Conservation (phyloP, 2,329 filamentous ascomycete genomes). For the Monilinia fructicola region DNA sequence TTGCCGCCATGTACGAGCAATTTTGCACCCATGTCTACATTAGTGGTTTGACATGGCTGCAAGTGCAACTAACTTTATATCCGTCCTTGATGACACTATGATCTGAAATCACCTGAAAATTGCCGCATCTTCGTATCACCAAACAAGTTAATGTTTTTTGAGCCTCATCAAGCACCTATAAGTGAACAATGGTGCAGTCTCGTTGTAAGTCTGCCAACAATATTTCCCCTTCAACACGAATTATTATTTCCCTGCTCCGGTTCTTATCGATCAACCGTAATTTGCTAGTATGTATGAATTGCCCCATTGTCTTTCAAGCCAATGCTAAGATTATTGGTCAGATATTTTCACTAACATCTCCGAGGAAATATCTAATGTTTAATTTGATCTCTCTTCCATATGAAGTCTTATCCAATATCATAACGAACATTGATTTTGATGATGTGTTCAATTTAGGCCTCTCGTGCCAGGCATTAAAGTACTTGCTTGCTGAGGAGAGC, state of each 20-base stretch:
- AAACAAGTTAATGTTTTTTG: background rate
- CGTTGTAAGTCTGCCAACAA: background rate
- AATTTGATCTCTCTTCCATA: constrained; percentile 37
- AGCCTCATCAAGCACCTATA: background rate
- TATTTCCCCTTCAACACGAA: background rate
- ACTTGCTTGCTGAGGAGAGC: constrained; percentile 36
- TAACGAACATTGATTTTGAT: constrained; percentile 36
- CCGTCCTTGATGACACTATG: background rate
- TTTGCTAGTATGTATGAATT: background rate
- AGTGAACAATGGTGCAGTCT: constrained; percentile 1
- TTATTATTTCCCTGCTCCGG: background rate
- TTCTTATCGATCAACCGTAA: background rate
- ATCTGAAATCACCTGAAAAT: background rate
- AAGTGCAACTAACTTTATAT: background rate
- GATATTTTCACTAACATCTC: background rate
- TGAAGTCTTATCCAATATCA: constrained; percentile 38
- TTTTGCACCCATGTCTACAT: background rate
- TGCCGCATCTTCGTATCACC: background rate
- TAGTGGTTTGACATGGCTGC: background rate
- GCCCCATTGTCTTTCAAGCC: background rate
- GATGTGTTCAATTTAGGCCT: constrained; percentile 38
- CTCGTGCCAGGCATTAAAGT: constrained; percentile 34
- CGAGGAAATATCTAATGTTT: constrained; percentile 32
- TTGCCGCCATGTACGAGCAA: background rate
- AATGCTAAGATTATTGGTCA: background rate